These are phyloP conservation scores for Podaxis sp. DNA, from an alignment of 768 basidiomycete species.

Conservation along the genomic window DNA sequence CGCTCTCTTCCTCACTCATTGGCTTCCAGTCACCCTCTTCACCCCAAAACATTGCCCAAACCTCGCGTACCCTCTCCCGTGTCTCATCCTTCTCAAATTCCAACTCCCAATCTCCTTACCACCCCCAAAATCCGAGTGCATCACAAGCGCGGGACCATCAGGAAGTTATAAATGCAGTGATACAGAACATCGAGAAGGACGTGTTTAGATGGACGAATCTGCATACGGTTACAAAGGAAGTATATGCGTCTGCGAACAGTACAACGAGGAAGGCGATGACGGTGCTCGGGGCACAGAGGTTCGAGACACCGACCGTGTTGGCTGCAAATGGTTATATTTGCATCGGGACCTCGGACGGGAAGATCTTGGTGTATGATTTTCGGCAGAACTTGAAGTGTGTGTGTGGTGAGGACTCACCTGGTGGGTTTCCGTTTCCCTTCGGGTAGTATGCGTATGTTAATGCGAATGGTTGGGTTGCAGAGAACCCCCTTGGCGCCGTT, in stretches of 20 bases:
- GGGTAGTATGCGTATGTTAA: conserved; percentile 5
- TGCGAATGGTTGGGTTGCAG: conserved; percentile 35
- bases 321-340: conserved; percentile 88
- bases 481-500: conserved; percentile 65
- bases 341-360: conserved; percentile 81
- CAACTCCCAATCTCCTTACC: conserved; percentile 26
- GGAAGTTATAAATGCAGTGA: conserved; percentile 13
- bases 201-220: conserved; percentile 80
- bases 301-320: conserved; percentile 76
- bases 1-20: conserved; percentile 21
- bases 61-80: conserved; percentile 71
- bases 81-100: conserved; percentile 58
- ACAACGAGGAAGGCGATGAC: conserved; percentile 61
- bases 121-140: neutral
- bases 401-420: conserved; percentile 67
- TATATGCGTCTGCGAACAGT: conserved; percentile 37
- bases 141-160: neutral
- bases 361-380: conserved; percentile 85
- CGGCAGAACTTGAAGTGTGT: conserved; percentile 80
- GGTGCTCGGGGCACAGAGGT: conserved; percentile 54
- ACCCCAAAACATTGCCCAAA: conserved; percentile 48
- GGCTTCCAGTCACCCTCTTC: conserved; percentile 43
- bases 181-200: conserved; percentile 39
- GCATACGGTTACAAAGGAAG: conserved; percentile 52
- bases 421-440: conserved; percentile 37